Evolutionary conservation across 768 basidiomycete genomes (phyloP).

Genomic region (Paxillus ammoniavirescens): DNA sequence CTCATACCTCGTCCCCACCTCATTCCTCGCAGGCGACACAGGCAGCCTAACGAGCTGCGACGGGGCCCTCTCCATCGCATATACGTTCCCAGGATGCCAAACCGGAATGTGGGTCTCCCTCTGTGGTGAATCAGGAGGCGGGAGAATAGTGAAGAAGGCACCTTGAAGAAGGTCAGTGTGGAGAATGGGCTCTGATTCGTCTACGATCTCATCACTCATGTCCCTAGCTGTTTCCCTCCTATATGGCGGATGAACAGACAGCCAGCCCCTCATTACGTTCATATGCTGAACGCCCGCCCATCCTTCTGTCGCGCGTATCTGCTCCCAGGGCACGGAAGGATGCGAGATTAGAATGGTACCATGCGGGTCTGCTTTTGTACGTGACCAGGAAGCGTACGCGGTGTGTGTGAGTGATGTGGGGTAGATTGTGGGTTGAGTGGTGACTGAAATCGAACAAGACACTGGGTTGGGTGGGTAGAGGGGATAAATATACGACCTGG

Average conservation of each 20-base stretch:
- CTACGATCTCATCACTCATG: not conserved
- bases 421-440: conserved; percentile 36
- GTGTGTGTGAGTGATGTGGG: conserved; percentile 49
- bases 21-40: conserved; percentile 32
- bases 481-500: not conserved
- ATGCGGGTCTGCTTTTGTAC: conserved; percentile 36
- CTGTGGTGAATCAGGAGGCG: conserved; percentile 34
- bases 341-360: conserved; percentile 62
- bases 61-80: conserved; percentile 55
- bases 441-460: conserved; percentile 9
- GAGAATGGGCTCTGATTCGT: conserved; percentile 41
- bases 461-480: conserved; percentile 8
- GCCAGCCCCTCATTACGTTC: conserved; percentile 59
- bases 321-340: conserved; percentile 62
- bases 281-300: conserved; percentile 89
- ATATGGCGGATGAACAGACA: conserved; percentile 55
- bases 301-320: conserved; percentile 73
- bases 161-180: conserved; percentile 64
- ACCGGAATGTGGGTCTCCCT: conserved; percentile 31
- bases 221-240: no score
- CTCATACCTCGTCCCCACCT: conserved; percentile 54
- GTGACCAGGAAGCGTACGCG: conserved; percentile 57
- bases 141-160: conserved; percentile 73
- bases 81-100: conserved; percentile 91
- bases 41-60: conserved; percentile 52